Conservation (phyloP, 192 early-diverging fungal species). For the Coemansia sp. region DNA sequence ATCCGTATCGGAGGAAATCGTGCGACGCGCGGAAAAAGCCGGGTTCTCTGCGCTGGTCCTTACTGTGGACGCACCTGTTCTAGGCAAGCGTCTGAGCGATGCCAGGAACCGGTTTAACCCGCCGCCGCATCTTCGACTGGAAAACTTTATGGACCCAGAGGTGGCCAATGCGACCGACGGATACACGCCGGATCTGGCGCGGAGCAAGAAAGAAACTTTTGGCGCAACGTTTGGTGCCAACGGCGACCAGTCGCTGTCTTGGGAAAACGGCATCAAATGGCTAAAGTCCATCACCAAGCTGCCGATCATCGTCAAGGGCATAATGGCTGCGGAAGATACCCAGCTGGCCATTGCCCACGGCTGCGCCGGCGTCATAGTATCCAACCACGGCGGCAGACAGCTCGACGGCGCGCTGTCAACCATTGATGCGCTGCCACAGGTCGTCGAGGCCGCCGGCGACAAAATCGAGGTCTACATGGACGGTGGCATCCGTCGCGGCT, state of each 20-base stretch:
- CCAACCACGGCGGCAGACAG: constrained; percentile 97
- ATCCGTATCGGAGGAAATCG: constrained; percentile 60
- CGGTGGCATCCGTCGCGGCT: constrained; percentile 87
- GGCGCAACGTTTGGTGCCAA: constrained; percentile 50
- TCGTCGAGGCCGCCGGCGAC: constrained; percentile 69
- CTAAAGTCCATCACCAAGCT: constrained; percentile 77
- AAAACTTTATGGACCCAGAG: constrained; percentile 59
- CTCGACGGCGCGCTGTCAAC: constrained; percentile 77
- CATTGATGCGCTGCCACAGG: constrained; percentile 88
- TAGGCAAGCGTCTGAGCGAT: constrained; percentile 62
- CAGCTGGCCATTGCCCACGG: constrained; percentile 76
- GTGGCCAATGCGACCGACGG: constrained; percentile 16
- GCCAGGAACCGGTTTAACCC: constrained; percentile 62
- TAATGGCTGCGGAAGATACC: constrained; percentile 90
- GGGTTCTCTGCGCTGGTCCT: constrained; percentile 73
- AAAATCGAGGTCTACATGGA: constrained; percentile 90
- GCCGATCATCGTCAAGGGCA: constrained; percentile 92
- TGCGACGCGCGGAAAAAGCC: constrained; percentile 69
- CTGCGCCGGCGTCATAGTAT: constrained; percentile 82
- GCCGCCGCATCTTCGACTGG: constrained; percentile 62
- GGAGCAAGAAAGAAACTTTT: constrained; percentile 42
- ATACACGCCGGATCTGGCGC: constrained; percentile 5
- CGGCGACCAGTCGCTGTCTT: constrained; percentile 75
- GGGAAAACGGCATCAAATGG: constrained; percentile 86
- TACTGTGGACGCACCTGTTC: constrained; percentile 61